Base-by-base conservation (phyloP, 768 basidiomycete species). In the Tulasnella calospora region DNA sequence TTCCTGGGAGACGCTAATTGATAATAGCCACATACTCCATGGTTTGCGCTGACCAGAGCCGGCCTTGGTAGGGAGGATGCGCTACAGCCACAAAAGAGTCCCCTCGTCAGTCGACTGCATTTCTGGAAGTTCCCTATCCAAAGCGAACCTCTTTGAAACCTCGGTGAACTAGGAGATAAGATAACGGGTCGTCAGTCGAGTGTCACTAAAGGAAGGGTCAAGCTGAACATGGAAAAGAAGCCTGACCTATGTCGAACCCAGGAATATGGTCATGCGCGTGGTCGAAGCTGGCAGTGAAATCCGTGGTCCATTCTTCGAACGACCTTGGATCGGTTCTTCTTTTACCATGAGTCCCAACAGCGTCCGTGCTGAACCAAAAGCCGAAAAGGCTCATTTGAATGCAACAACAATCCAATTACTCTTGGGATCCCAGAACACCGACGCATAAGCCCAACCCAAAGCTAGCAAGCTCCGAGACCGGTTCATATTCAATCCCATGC, bases 251-350 rank as follows among this genome's bases (percentile, higher is more conserved):
- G 36, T 36, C 30, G 70, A 78, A 78, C 0, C 71, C 71, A 33
- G 77, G 70, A 71, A 78, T 78, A 47, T 71, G 44, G 4, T 71
- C 30, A 9, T 17, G 2, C 3, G 69, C 69, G 44, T 10, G 2
- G 21, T 44, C 77, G 33, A 78, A 51, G 13, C 27, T 69, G 33
- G 67, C 41, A 4, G 77, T 71, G 27, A 81, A 81, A 30, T 78
- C 79, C 21, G 79, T 78, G 33, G 78, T 35, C 79, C 79, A 80
- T 41, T 81, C 80, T 21, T 76, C 80, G 73, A 80, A 81, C 76
- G 81, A 81, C 17, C 46, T 76, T 15, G 79, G 79, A 61, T 76
- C 71, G 3, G 80, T 78, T 38, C 79, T 79, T 35, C 77, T 7
- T 21, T n/a, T 9, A 41, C 23, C 27, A 40, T n/a, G 67, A 77